Evolutionary conservation across 805 yeast species (phyloP).

Genomic region (Kazachstania kunashirensis): DNA sequence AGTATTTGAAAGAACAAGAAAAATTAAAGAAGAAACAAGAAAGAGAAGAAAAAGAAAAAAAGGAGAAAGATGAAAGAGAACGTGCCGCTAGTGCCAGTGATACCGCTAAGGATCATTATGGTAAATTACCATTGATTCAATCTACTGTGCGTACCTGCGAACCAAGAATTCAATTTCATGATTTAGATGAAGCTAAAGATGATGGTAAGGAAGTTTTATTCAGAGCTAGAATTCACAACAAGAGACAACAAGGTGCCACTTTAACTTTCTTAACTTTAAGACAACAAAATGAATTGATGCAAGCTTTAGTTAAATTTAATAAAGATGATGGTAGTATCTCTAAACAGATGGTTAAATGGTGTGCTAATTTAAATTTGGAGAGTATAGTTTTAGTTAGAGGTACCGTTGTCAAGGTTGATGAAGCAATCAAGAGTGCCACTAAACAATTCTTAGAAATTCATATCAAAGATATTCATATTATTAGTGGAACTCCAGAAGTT

Average conservation of each 20-base stretch:
- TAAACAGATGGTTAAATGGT: slow-evolving; percentile 96
- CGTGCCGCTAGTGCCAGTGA: slow-evolving; percentile 68
- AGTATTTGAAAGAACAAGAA: slow-evolving; percentile 85
- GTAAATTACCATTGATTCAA: slow-evolving; percentile 80
- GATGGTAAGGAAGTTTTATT: slow-evolving; percentile 74
- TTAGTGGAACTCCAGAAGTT: slow-evolving; percentile 83
- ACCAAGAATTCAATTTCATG: slow-evolving; percentile 48
- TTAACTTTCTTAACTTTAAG: slow-evolving; percentile 85
- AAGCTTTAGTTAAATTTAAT: slow-evolving; percentile 73
- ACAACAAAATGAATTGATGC: slow-evolving; percentile 77
- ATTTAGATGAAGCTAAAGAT: slow-evolving; percentile 33
- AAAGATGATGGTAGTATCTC: slow-evolving; percentile 61
- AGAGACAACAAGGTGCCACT: slow-evolving; percentile 94
- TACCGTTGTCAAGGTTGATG: slow-evolving; percentile 70
- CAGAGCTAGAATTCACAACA: slow-evolving; percentile 89
- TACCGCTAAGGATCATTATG: slow-evolving; percentile 80
- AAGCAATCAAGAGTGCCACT: slow-evolving; percentile 81
- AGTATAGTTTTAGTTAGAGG: slow-evolving; percentile 90
- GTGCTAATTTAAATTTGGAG: slow-evolving; percentile 75
- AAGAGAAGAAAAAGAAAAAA: slow-evolving; percentile 77
- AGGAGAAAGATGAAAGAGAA: slow-evolving; percentile 72
- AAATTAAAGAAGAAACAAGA: slow-evolving; percentile 90
- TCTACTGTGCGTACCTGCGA: slow-evolving; percentile 60
- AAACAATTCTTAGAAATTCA: slow-evolving; percentile 83
- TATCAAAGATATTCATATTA: slow-evolving; percentile 60